Base-by-base conservation (phyloP, 2,329 filamentous ascomycete genomes). In the Bipolaris cookei region DNA sequence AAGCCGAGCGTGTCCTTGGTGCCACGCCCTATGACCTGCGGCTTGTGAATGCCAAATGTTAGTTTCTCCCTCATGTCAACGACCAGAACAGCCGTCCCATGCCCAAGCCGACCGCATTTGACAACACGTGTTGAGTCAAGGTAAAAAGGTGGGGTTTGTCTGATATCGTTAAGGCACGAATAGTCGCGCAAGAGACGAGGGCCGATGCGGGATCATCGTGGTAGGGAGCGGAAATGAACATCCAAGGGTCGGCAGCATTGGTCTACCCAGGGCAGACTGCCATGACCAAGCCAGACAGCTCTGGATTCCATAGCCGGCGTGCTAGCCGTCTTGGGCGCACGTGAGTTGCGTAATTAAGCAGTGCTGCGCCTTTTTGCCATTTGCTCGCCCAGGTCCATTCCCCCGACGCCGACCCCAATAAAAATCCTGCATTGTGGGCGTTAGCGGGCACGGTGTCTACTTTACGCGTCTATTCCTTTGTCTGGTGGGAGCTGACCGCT, bases 221-320 rank as follows among this genome's bases (percentile, higher is more conserved):
- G 46, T 42, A 52, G 44, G 51, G 45, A 49, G 61, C 70, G 70
- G 70, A 70, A 65, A 64, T 67, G 65, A 54, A 62, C 61, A 64
- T 65, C 68, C 67, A 56, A 63, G 50, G 41, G 54, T 57, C 56
- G 48, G 62, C 66, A 54, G 57, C 56, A 68, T 70, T 69, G 68
- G 38, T 70, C 65, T 58, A 71, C 61, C 54, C 50, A 39, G 37
- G 51, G 51, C 56, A 37, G 35, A 41, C 41, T 43, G 37, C 49
- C 44, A 54, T 64, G 57, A 62, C 54, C 58, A 62, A 63, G 58
- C 65, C 57, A 60, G 59, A 63, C 62, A 55, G 54, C 58, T 66
- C 64, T 68, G 61, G 67, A 63, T 51, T 38, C 44, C 25, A 54
- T 61, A 64, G 65, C 64, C 65, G 64, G 65, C 51, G 41, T 61